These are phyloP conservation scores for Davidsoniella neocaledoniae DNA, from an alignment of 2,329 filamentous ascomycete genomes.

Conservation along the genomic window DNA sequence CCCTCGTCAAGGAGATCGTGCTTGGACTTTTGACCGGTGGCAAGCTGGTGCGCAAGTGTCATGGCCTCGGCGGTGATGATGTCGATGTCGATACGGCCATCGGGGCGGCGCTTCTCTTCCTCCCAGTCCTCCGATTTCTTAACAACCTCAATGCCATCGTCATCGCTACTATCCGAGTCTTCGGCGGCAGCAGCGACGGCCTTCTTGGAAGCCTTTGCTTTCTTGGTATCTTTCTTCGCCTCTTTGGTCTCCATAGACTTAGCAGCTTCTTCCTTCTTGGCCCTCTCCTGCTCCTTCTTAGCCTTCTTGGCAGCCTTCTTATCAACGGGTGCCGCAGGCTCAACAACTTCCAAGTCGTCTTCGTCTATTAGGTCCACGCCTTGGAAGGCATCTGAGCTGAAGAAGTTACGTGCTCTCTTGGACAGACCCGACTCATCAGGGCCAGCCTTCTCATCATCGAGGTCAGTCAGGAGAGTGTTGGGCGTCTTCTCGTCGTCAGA, in stretches of 20 bases:
- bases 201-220: background rate
- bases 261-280: constrained; percentile 4
- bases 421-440: constrained; percentile 36
- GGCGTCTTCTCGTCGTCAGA: constrained; percentile 19
- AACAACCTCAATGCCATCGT: constrained; percentile 45
- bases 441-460: constrained; percentile 25
- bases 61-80: constrained; percentile 99
- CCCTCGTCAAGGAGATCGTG: constrained; percentile 73
- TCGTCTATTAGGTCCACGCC: constrained; percentile 41
- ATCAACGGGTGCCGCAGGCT: constrained; percentile 17
- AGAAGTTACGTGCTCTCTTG: constrained; percentile 73
- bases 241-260: constrained; percentile 14
- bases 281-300: constrained; percentile 20
- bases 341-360: constrained; percentile 20
- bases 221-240: constrained; percentile 10
- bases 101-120: constrained; percentile 42
- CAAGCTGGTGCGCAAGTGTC: constrained; percentile 86
- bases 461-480: constrained; percentile 21
- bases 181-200: constrained; percentile 12
- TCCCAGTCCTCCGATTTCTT: constrained; percentile 46
- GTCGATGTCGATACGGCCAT: constrained; percentile 67
- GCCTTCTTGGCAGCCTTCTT: constrained; percentile 17
- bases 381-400: constrained; percentile 88
- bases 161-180: constrained; percentile 14
- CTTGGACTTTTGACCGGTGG: constrained; percentile 65